A percentile compares a stretch with the other conserved stretches of the same genome.
These are phyloP conservation scores for Mucor racemosus DNA, from an alignment of 371 early-diverging fungal genomes.

Conservation along the genomic window DNA sequence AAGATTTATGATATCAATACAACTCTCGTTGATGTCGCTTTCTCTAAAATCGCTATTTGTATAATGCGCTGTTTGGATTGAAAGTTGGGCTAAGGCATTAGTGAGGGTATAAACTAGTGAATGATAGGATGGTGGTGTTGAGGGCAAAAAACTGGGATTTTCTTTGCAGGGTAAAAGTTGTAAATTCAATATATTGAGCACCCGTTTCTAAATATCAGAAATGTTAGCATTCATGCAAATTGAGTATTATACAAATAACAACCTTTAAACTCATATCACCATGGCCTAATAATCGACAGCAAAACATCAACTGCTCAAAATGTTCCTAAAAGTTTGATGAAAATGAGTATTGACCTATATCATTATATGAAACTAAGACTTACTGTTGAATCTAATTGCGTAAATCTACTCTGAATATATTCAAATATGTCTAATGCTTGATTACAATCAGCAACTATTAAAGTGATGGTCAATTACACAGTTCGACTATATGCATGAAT, in stretches of 20 bases:
- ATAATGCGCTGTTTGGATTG: background rate
- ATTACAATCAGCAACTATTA: constrained; percentile 43
- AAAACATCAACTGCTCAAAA: constrained; percentile 49
- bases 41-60: background rate
- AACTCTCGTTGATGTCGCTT: background rate
- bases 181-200: constrained; percentile 32
- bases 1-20: background rate
- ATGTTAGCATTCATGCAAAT: background rate
- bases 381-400: constrained; percentile 41
- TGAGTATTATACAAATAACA: background rate
- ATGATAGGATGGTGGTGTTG: constrained; percentile 45
- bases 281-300: constrained; percentile 38
- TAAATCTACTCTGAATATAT: constrained; percentile 45
- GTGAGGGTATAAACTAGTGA: constrained; percentile 49
- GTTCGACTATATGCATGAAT: background rate
- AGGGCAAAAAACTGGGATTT: constrained; percentile 41
- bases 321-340: constrained; percentile 37
- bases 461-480: background rate
- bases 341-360: background rate
- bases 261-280: constrained; percentile 44
- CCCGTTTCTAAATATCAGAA: constrained; percentile 31
- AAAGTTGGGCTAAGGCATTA: constrained; percentile 34
- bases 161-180: constrained; percentile 31
- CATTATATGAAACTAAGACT: constrained; percentile 1
- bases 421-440: constrained; percentile 56